phyloP scores from a whole-genome alignment of 2,329 filamentous ascomycete species.

The Beauveria sp. region DNA sequence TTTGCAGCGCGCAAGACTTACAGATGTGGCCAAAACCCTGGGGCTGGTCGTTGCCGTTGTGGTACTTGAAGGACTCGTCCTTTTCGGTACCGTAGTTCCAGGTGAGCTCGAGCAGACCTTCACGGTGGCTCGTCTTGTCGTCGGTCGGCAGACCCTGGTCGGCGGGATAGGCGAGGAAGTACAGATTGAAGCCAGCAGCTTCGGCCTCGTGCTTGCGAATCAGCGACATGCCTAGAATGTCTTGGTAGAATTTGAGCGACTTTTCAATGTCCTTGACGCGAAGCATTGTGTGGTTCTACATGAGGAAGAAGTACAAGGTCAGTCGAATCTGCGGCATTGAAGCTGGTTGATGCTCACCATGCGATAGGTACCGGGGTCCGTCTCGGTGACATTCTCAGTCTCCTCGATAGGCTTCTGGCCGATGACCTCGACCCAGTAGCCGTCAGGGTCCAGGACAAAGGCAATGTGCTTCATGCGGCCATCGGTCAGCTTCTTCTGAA shows the following conservation, averaged over 20 bases:
- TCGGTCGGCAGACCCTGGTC: conserved; percentile 44
- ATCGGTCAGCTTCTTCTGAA: conserved; percentile 90
- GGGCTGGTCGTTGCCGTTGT: conserved; percentile 84
- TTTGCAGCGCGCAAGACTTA: conserved; percentile 31
- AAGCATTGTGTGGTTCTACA: conserved; percentile 84
- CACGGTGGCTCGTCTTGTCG: conserved; percentile 54
- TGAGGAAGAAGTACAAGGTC: neutral
- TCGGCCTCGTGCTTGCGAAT: conserved; percentile 64
- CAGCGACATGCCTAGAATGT: conserved; percentile 81
- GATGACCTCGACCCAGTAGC: conserved; percentile 80
- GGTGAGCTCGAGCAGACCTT: conserved; percentile 84
- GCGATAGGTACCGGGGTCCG: conserved; percentile 68
- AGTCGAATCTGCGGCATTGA: neutral
- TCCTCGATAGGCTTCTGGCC: conserved; percentile 64
- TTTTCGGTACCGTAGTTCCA: conserved; percentile 83
- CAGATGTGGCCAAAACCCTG: conserved; percentile 95
- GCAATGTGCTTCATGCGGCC: conserved; percentile 84
- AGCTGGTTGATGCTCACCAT: conserved; percentile 36
- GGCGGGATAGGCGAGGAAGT: conserved; percentile 78
- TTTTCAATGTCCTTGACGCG: conserved; percentile 76
- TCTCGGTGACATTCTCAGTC: conserved; percentile 63
- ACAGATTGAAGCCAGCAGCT: conserved; percentile 74
- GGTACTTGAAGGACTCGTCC: conserved; percentile 75
- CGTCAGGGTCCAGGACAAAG: conserved; percentile 82
- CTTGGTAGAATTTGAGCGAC: conserved; percentile 73